Conservation (phyloP, 257 asterid genomes). For the Solanum raphanifolium region DNA sequence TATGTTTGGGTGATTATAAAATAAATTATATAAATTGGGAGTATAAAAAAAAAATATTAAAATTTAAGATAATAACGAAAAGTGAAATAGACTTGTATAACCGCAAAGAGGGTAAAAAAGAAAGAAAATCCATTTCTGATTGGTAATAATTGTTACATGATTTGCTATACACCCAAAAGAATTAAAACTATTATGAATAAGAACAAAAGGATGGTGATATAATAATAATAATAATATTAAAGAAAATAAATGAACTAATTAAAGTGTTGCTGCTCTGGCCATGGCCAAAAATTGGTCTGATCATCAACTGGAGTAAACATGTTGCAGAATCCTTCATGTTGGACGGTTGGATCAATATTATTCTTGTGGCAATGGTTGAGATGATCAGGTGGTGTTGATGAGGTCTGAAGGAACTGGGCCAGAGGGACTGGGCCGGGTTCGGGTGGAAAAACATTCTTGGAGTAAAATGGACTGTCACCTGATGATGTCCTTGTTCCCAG, state of each 20-base stretch:
- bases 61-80: not conserved
- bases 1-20: no score
- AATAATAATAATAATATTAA: not conserved
- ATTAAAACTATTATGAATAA: not conserved
- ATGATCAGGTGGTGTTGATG: constrained; percentile 21
- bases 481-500: constrained; percentile 18
- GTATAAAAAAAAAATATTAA: not conserved
- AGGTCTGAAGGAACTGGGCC: constrained; percentile 30
- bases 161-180: not conserved
- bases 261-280: constrained; percentile 58
- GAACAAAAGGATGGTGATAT: not conserved
- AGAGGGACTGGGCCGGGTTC: constrained; percentile 13
- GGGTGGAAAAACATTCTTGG: constrained; percentile 10
- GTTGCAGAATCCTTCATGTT: constrained; percentile 45
- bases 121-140: not conserved
- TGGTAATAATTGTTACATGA: not conserved
- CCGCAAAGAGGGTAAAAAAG: not conserved
- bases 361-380: constrained; percentile 7
- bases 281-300: constrained; percentile 59
- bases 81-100: not conserved
- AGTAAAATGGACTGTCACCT: constrained; percentile 7
- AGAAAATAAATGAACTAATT: constrained; percentile 4
- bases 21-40: no score
- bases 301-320: constrained; percentile 54
- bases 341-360: constrained; percentile 14